Conservation (phyloP, 225 moss, liverwort and hornwort species). For the Anthoceros angustus region DNA sequence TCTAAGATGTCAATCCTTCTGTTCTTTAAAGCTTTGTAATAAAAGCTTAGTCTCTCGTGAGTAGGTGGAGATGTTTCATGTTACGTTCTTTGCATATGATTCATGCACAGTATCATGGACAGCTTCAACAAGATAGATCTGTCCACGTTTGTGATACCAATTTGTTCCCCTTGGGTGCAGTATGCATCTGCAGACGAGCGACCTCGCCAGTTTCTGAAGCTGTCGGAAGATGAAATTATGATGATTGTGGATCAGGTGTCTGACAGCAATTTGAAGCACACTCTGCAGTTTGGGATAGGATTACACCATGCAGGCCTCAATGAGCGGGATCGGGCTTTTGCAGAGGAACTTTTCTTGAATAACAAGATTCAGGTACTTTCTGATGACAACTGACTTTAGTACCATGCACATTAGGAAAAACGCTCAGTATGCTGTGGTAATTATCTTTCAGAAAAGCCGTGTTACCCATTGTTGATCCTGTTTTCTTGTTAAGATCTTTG, state of each 20-base stretch:
- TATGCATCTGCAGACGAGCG: conserved; percentile 92
- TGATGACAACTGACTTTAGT: neutral
- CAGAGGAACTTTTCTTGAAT: conserved; percentile 89
- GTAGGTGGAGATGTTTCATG: too few relatives aligned
- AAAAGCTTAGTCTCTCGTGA: too few relatives aligned
- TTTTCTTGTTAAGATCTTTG: neutral
- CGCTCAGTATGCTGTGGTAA: neutral
- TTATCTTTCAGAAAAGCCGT: too few relatives aligned
- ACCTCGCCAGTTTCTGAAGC: conserved; percentile 69
- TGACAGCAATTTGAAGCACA: conserved; percentile 90
- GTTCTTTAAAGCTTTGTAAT: neutral
- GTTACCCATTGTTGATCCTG: neutral
- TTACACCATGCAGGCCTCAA: conserved; percentile 97
- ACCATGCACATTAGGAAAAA: neutral
- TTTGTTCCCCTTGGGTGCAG: conserved; percentile 17
- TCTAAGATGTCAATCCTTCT: neutral
- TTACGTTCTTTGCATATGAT: too few relatives aligned
- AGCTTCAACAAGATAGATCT: neutral
- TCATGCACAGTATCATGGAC: neutral
- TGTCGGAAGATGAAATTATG: conserved; percentile 73
- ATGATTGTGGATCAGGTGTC: conserved; percentile 80
- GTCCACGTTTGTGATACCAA: too few relatives aligned
- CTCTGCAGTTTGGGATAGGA: conserved; percentile 91
- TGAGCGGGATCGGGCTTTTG: conserved; percentile 78
- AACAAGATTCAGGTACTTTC: conserved; percentile 74